A percentile compares a stretch with the other conserved stretches of the same genome.
Conservation (phyloP, 495 filamentous ascomycete species). For the Hypoxylon intermedium region DNA sequence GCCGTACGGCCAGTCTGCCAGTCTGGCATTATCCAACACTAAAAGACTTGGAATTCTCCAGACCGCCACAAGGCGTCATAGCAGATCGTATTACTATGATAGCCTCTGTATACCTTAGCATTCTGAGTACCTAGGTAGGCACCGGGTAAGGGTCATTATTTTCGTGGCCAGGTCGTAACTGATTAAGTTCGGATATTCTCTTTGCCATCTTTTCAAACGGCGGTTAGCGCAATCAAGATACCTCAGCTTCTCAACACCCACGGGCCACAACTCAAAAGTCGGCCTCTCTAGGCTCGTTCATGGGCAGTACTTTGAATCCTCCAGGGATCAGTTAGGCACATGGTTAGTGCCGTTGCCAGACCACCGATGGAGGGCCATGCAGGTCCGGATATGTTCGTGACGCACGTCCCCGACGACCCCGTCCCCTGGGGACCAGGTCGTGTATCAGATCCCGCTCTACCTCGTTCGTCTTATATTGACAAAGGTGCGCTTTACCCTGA, state of each 20-base stretch:
- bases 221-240: not conserved
- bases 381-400: slow-evolving; percentile 39
- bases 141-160: slow-evolving; percentile 7
- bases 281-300: slow-evolving; percentile 6
- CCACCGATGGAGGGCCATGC: slow-evolving; percentile 30
- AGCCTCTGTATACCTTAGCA: too few relatives aligned
- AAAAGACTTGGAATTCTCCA: slow-evolving; percentile 18
- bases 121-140: slow-evolving; percentile 7
- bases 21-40: slow-evolving; percentile 9
- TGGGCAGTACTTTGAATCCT: slow-evolving; percentile 9
- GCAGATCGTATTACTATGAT: slow-evolving; percentile 2
- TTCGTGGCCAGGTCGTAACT: not conserved
- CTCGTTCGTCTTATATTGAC: slow-evolving; percentile 36
- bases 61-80: slow-evolving; percentile 15
- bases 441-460: slow-evolving; percentile 56
- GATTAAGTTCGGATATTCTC: slow-evolving; percentile 9
- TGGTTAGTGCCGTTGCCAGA: slow-evolving; percentile 21
- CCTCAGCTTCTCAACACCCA: not conserved
- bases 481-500: slow-evolving; percentile 23
- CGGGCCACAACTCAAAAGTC: slow-evolving; percentile 16
- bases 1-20: too few relatives aligned
- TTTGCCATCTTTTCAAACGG: slow-evolving; percentile 6
- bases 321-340: slow-evolving; percentile 14
- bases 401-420: slow-evolving; percentile 50
- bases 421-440: slow-evolving; percentile 46